Evolutionary conservation across 768 basidiomycete genomes (phyloP), one percentile per base, ranked within the genome.

Genomic region (Leccinum longicurvipes): DNA sequence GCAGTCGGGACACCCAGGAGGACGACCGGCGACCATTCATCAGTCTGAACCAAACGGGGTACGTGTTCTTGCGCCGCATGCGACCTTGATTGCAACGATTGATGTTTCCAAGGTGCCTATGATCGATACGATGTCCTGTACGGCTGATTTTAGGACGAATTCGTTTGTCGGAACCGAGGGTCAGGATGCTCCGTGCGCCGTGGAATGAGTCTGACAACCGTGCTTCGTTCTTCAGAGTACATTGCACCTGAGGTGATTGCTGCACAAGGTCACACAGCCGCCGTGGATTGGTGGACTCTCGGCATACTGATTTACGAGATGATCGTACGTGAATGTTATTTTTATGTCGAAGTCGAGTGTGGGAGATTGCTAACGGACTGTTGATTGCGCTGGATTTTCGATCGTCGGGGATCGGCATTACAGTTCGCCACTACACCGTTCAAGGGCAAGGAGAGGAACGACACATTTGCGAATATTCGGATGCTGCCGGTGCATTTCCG

Each of bases 111-210:
- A 95, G 93, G 80, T 91, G 31, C 94, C 94, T 45, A 78, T 98
- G 66, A 87, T 99, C 61, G 95, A 99, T 76, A 99, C 97, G 15
- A 89, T 93, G 79, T 90, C 91, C 49, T 98, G 96, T 75, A 98
- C 97, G 52, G 93, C 88, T 36, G 92, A 98, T 76, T 97, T 98
- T 76, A 82, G 96, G 72, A 98, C 97, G 21, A 98, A 98, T 74
- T 97, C 93, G 41, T 99, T 99, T 75, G 97, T 99, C 63, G 97
- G 97, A 25, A 99, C 97, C 25, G 97, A 99, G 82, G 96, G 93
- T 92, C 65, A 72, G 80, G 63, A 62, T 56, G 58, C 49, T 53
- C 53, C 48, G 23, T 55, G 42, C 36, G 49, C 49, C 52, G 32
- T 60, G 7, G 27, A 55, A 53, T 25, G 57, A 50, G 41, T 52